These are phyloP conservation scores for Suillus subalutaceus DNA, from an alignment of 768 basidiomycete species.

Conservation along the genomic window DNA sequence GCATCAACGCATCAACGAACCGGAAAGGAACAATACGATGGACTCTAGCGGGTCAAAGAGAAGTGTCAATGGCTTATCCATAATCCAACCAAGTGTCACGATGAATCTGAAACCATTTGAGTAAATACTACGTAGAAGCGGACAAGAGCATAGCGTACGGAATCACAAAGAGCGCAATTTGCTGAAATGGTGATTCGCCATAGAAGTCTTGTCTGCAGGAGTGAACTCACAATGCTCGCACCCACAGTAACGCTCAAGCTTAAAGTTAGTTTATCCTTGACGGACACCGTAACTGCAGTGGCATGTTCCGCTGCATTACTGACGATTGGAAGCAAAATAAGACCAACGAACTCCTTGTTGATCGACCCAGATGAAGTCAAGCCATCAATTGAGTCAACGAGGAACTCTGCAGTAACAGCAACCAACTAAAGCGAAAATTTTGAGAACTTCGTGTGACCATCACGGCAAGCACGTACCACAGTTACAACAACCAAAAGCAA, in stretches of 20 bases:
- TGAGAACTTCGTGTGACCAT: neutral
- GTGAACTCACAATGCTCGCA: conserved; percentile 67
- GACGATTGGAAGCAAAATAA: conserved; percentile 89
- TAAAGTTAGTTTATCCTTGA: conserved; percentile 89
- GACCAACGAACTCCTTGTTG: conserved; percentile 80
- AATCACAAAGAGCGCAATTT: conserved; percentile 73
- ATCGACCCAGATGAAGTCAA: conserved; percentile 61
- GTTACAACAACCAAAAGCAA: conserved; percentile 60
- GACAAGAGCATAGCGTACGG: conserved; percentile 41
- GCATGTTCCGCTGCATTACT: conserved; percentile 92
- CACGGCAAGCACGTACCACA: conserved; percentile 46
- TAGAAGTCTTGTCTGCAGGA: neutral
- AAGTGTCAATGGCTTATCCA: conserved; percentile 77
- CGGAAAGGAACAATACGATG: conserved; percentile 24
- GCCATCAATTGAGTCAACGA: conserved; percentile 84
- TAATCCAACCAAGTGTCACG: conserved; percentile 78
- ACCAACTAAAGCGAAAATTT: conserved; percentile 42
- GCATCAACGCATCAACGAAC: conserved; percentile 13
- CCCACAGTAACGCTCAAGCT: conserved; percentile 91
- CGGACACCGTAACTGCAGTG: conserved; percentile 89
- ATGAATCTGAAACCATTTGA: conserved; percentile 52
- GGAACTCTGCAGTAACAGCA: conserved; percentile 59
- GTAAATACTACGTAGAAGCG: conserved; percentile 11
- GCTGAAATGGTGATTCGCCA: conserved; percentile 41
- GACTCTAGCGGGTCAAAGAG: conserved; percentile 91